These are phyloP conservation scores for Rhynchospora pubera DNA, from an alignment of 176 grass and related monocot genomes.

Conservation along the genomic window DNA sequence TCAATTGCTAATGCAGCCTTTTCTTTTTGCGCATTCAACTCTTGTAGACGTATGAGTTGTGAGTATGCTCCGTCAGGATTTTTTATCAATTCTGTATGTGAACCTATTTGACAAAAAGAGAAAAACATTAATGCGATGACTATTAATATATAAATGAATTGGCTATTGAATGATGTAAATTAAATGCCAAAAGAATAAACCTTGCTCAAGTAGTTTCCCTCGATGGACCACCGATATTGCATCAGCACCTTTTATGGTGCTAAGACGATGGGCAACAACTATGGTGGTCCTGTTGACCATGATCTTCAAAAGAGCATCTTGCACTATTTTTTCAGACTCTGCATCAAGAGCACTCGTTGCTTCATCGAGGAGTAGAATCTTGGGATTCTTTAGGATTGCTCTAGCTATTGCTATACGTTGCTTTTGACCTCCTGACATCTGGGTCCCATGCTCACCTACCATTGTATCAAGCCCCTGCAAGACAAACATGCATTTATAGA, in stretches of 20 bases:
- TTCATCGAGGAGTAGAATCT: conserved; percentile 67
- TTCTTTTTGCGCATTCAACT: conserved; percentile 27
- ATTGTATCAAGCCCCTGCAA: conserved; percentile 66
- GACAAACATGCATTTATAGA: conserved; percentile 4
- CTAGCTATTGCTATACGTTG: conserved; percentile 79
- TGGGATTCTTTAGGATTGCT: conserved; percentile 70
- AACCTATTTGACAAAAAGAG: conserved; percentile 32
- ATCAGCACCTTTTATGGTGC: conserved; percentile 55
- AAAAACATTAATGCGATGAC: not conserved
- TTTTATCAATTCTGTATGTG: conserved; percentile 48
- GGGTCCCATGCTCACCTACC: conserved; percentile 69
- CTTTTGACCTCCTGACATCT: conserved; percentile 73
- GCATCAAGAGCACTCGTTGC: conserved; percentile 76
- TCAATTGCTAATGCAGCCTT: not conserved
- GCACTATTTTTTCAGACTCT: conserved; percentile 61
- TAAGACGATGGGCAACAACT: conserved; percentile 59
- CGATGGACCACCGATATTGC: conserved; percentile 57
- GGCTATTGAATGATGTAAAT: not conserved
- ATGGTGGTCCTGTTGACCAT: conserved; percentile 65
- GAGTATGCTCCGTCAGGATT: conserved; percentile 54
- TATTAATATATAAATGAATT: not conserved
- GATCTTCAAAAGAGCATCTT: conserved; percentile 57
- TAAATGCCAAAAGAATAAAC: conserved; percentile 24
- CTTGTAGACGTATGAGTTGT: conserved; percentile 52
- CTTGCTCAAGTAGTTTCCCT: conserved; percentile 68